phyloP scores from a whole-genome alignment of 306 rosid species.

The Acacia acuminata region DNA sequence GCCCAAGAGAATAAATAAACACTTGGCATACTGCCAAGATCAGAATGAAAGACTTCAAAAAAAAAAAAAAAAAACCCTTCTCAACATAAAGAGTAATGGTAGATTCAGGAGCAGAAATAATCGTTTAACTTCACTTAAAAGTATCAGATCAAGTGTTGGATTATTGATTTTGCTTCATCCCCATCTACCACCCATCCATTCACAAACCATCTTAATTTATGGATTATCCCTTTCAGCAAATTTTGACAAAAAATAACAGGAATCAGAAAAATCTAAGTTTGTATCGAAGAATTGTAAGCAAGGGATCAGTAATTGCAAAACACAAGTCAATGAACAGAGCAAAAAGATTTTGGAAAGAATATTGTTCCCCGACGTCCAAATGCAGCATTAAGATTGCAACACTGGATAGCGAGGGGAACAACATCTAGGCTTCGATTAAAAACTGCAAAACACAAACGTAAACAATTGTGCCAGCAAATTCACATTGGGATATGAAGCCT shows the following conservation, averaged over 20 bases:
- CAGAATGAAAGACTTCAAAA: background rate
- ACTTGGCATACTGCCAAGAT: background rate
- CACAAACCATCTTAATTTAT: background rate
- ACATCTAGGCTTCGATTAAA: slow-evolving; percentile 43
- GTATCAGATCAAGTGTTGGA: slow-evolving; percentile 55
- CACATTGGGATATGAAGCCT: slow-evolving; percentile 34
- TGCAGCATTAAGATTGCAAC: slow-evolving; percentile 36
- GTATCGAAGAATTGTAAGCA: background rate
- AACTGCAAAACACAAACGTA: slow-evolving; percentile 20
- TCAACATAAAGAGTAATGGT: background rate
- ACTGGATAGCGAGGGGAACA: slow-evolving; percentile 84
- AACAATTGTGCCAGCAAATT: slow-evolving; percentile 26
- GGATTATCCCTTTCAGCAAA: background rate
- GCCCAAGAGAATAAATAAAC: background rate
- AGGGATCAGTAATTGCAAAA: background rate
- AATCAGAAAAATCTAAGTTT: background rate
- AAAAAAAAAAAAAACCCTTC: background rate
- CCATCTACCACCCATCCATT: slow-evolving; percentile 10
- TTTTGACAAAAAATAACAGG: no score
- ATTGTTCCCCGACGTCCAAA: slow-evolving; percentile 84
- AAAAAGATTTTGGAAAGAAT: background rate
- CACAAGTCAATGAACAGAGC: background rate
- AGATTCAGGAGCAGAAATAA: slow-evolving; percentile 41
- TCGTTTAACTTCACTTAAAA: slow-evolving; percentile 27
- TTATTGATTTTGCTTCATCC: slow-evolving; percentile 43